These are phyloP conservation scores for Akanthomyces lecanii DNA, from an alignment of 2,329 filamentous ascomycete genomes.

Conservation along the genomic window DNA sequence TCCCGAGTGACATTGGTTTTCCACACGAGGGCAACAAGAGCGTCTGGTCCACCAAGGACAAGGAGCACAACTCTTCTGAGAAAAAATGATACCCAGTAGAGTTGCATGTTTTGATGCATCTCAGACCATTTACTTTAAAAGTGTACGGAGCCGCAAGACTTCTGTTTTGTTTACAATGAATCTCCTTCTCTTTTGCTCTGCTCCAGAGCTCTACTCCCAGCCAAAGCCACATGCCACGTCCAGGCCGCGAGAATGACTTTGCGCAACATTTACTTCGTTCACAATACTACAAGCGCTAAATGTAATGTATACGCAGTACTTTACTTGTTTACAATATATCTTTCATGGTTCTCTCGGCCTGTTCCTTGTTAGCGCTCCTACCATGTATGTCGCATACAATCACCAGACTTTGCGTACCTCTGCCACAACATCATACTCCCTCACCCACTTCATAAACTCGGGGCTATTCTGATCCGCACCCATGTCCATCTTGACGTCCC, in stretches of 20 bases:
- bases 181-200: too few species aligned
- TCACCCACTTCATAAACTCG: conserved; percentile 16
- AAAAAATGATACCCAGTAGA: not conserved
- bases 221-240: too few species aligned
- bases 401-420: not conserved
- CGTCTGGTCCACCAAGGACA: not conserved
- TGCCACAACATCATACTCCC: conserved; percentile 15
- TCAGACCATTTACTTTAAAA: too few species aligned
- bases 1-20: not conserved
- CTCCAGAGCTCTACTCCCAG: too few species aligned
- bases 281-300: too few species aligned
- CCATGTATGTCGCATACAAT: not conserved
- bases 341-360: not conserved
- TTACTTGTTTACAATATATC: not conserved
- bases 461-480: conserved; percentile 1
- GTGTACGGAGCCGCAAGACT: too few species aligned
- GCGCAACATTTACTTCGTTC: too few species aligned
- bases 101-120: too few species aligned
- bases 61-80: not conserved
- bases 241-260: too few species aligned
- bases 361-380: not conserved
- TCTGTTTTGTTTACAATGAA: too few species aligned
- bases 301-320: not conserved
- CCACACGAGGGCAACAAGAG: not conserved
- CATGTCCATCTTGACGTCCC: conserved; percentile 12